These are phyloP conservation scores for Aspergillus uvarum DNA, from an alignment of 2,329 filamentous ascomycete species.

Conservation along the genomic window DNA sequence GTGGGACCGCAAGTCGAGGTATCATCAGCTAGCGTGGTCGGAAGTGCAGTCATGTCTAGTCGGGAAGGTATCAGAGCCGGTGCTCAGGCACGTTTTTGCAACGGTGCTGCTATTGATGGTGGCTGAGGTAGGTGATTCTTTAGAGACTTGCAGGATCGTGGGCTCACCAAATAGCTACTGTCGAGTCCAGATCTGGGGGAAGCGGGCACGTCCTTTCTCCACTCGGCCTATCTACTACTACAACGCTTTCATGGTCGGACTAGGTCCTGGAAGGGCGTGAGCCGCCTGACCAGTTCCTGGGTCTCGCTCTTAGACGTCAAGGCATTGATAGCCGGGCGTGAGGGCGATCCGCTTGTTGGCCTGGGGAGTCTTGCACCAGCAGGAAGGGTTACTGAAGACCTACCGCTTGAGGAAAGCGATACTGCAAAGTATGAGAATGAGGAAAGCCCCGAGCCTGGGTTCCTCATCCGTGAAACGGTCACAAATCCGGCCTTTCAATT, in stretches of 20 bases:
- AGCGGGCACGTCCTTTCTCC: conserved; percentile 31
- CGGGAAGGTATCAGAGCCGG: conserved; percentile 26
- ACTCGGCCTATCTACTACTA: conserved; percentile 32
- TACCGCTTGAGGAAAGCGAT: conserved; percentile 3
- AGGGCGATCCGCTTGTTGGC: conserved; percentile 34
- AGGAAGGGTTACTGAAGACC: neutral
- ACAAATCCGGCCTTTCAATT: conserved; percentile 35
- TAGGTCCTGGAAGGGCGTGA: conserved; percentile 29
- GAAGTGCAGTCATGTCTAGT: conserved; percentile 31
- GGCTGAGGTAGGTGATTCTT: conserved; percentile 30
- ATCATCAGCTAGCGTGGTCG: conserved; percentile 32
- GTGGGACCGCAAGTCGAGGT: conserved; percentile 31
- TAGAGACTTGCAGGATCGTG: neutral
- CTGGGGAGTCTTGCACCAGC: conserved; percentile 23
- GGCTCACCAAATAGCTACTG: conserved; percentile 24
- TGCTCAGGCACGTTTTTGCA: conserved; percentile 28
- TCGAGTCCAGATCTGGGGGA: conserved; percentile 29
- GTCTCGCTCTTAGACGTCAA: conserved; percentile 37
- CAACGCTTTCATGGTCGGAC: conserved; percentile 31
- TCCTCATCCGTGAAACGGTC: conserved; percentile 33
- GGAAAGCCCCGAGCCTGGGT: conserved; percentile 12
- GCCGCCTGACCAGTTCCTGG: conserved; percentile 33
- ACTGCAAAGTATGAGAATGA: neutral
- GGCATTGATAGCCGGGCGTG: conserved; percentile 37
- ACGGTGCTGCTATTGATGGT: conserved; percentile 37